These are phyloP conservation scores for Oxytropis ochrocephala DNA, from an alignment of 306 rosid species.

Conservation along the genomic window DNA sequence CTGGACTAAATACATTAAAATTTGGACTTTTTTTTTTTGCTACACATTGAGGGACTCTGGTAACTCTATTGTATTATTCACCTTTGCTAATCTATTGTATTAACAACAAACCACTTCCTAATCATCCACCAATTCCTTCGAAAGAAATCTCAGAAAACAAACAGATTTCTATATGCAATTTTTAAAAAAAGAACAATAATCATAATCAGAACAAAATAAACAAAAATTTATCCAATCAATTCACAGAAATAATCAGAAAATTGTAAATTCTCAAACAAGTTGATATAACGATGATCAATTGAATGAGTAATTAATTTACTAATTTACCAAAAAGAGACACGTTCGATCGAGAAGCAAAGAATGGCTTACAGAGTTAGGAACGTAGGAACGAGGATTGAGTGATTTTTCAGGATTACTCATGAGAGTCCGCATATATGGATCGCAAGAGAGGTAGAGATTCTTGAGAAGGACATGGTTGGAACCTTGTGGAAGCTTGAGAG, in stretches of 20 bases:
- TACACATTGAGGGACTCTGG: too few species aligned
- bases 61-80: too few species aligned
- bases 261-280: too few species aligned
- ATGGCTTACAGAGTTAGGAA: constrained; percentile 12
- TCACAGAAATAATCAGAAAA: too few species aligned
- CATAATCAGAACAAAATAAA: too few species aligned
- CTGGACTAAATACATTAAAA: too few species aligned
- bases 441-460: constrained; percentile 49
- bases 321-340: too few species aligned
- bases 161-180: not conserved
- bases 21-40: too few species aligned
- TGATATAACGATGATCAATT: too few species aligned
- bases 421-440: not conserved
- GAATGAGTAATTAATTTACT: too few species aligned
- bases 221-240: not conserved
- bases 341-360: too few species aligned
- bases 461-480: constrained; percentile 32
- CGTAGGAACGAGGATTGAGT: not conserved
- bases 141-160: not conserved
- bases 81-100: too few species aligned
- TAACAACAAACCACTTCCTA: not conserved
- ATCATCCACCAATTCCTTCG: not conserved
- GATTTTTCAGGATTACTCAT: not conserved
- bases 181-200: not conserved
- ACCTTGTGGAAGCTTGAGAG: constrained; percentile 14